Base-by-base conservation (phyloP, 2,329 filamentous ascomycete genomes). In the Phymatotrichopsis omnivora region DNA sequence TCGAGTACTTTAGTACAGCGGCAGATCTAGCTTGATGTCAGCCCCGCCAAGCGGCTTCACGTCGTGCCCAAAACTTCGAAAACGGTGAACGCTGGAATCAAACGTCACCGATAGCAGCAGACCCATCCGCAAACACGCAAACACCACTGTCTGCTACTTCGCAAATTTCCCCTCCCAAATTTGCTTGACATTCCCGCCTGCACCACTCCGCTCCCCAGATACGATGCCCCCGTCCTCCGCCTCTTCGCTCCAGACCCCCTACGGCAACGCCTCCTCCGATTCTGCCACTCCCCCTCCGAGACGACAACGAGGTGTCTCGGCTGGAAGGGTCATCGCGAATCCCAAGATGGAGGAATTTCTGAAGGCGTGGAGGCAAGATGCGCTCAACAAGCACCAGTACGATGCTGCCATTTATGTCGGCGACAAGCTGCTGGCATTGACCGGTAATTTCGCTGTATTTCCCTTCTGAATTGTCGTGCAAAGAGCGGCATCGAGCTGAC, bases 331-430 rank as follows among this genome's bases (percentile, higher is more conserved):
- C n/a, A 32, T 41, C 14, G 32, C 41, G 11, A 52, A 45, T 37
- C 47, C 51, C 27, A 52, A 20, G 27, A 96, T 98, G 91, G 86
- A 96, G 71, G 80, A 78, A 60, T 95, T 89, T 66, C 74, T 98
- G 61, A 81, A 87, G 62, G 82, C 84, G 61, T 98, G 91, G 91
- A 77, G 87, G 62, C 85, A 94, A 67, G 86, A 95, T 69, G 87
- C 89, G 62, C 71, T 94, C 60, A 89, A 93, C 67, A 91, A 93
- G 65, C 85, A 91, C 55, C 91, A 98, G 63, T 87, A 95, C 64
- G 89, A 96, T 56, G 85, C 89, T 25, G 91, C 91, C 61, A 89
- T 96, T 58, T 96, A 93, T 63, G 85, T 96, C 55, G 91, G 86
- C 54, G 91, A 98, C 72, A 98, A 98, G 69, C 73, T 98, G 57